phyloP scores from a whole-genome alignment of 2,329 filamentous ascomycete species.

The Zopfia rhizophila region DNA sequence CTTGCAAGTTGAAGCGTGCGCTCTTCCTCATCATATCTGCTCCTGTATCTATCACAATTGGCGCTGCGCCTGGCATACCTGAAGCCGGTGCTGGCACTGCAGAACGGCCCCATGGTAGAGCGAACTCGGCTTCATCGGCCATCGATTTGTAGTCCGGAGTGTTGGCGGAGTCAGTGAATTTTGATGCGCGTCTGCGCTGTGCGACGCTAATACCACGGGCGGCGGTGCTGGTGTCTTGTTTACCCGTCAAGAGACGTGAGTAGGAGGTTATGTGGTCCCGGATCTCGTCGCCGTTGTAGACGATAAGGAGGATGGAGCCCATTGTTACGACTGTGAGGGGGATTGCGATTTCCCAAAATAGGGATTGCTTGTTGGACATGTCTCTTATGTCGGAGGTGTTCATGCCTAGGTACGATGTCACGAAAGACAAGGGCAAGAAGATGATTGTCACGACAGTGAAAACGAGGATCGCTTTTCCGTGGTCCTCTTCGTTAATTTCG shows the following conservation, averaged over 20 bases:
- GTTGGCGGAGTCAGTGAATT: conserved; percentile 16
- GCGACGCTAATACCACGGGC: conserved; percentile 37
- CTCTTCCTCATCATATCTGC: too few species aligned
- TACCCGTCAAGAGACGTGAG: conserved; percentile 31
- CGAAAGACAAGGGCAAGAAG: conserved; percentile 58
- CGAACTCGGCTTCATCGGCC: conserved; percentile 38
- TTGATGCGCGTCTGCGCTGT: conserved; percentile 34
- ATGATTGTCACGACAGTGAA: conserved; percentile 58
- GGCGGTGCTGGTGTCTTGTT: conserved; percentile 20
- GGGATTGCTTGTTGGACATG: conserved; percentile 49
- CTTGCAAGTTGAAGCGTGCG: not conserved
- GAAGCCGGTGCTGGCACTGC: too few species aligned
- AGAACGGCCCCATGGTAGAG: too few species aligned
- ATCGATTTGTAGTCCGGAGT: conserved; percentile 24
- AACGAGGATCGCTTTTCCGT: conserved; percentile 57
- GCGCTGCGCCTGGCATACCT: too few species aligned
- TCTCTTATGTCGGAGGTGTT: conserved; percentile 53
- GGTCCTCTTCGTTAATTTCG: conserved; percentile 49
- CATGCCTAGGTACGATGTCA: conserved; percentile 57
- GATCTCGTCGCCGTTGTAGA: conserved; percentile 42
- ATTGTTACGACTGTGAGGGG: conserved; percentile 41
- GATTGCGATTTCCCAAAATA: conserved; percentile 53
- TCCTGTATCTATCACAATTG: too few species aligned
- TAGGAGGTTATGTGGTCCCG: conserved; percentile 22
- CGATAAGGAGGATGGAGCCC: conserved; percentile 36